Evolutionary conservation across 2,329 filamentous ascomycete species (phyloP).

Genomic region (Xylariaceae sp.): DNA sequence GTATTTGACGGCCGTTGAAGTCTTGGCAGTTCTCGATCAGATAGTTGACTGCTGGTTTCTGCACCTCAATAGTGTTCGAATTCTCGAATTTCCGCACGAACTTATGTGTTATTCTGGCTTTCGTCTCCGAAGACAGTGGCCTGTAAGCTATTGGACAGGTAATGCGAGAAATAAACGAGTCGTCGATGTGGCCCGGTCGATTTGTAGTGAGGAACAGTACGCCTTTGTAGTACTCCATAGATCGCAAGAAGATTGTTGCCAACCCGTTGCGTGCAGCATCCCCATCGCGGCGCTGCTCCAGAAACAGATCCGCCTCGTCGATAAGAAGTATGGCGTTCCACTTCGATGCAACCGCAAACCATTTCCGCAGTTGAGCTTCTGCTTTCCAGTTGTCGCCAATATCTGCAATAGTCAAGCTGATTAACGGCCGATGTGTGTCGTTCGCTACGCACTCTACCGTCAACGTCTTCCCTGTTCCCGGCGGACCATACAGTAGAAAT

Average conservation of each 20-base stretch:
- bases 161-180: constrained; percentile 4
- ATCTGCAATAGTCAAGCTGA: not conserved
- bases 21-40: not conserved
- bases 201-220: constrained; percentile 4
- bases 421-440: not conserved
- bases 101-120: not conserved
- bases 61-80: not conserved
- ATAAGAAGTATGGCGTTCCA: not conserved
- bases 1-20: constrained; percentile 1
- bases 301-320: constrained; percentile 1
- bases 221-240: constrained; percentile 3
- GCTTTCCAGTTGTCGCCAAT: not conserved
- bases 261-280: not conserved
- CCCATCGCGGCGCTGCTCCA: not conserved
- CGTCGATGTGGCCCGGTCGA: constrained; percentile 1
- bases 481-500: not conserved
- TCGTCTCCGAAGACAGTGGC: not conserved
- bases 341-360: not conserved
- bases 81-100: not conserved
- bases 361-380: not conserved
- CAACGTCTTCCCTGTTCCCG: not conserved
- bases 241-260: constrained; percentile 1
- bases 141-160: not conserved
- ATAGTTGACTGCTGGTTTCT: not conserved
- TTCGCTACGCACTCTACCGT: constrained; percentile 1